Evolutionary conservation across 2,329 filamentous ascomycete species (phyloP).

Genomic region (Monosporascus sp.): DNA sequence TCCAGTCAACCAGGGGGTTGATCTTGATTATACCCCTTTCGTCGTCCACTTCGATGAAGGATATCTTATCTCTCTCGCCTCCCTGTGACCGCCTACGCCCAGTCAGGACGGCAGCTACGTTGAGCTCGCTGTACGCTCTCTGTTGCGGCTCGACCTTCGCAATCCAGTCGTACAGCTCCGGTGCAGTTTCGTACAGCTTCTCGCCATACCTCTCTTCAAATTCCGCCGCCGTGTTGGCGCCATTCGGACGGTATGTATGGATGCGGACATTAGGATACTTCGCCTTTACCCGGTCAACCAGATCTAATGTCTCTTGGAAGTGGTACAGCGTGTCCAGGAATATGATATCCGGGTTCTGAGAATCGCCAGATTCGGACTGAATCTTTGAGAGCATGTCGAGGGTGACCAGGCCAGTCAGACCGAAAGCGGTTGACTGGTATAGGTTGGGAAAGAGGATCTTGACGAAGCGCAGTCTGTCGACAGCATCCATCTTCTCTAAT

Average conservation of each 20-base stretch:
- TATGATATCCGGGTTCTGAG: constrained; percentile 59
- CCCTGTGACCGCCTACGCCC: constrained; percentile 89
- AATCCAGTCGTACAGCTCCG: constrained; percentile 91
- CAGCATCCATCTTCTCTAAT: constrained; percentile 78
- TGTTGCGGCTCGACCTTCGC: constrained; percentile 97
- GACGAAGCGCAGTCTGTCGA: constrained; percentile 91
- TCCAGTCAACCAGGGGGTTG: constrained; percentile 95
- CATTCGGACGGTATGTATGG: constrained; percentile 85
- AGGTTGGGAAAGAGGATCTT: constrained; percentile 85
- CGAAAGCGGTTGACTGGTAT: constrained; percentile 81
- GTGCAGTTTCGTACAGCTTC: constrained; percentile 76
- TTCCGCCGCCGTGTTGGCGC: constrained; percentile 64
- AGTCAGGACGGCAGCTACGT: constrained; percentile 86
- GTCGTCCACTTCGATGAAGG: constrained; percentile 84
- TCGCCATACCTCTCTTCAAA: constrained; percentile 80
- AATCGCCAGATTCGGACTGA: constrained; percentile 55
- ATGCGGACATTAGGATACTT: constrained; percentile 75
- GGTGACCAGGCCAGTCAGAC: constrained; percentile 73
- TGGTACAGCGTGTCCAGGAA: constrained; percentile 84
- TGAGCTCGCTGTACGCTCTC: constrained; percentile 80
- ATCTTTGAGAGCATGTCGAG: constrained; percentile 82
- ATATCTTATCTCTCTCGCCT: constrained; percentile 82
- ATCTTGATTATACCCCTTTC: constrained; percentile 92
- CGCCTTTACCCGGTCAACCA: constrained; percentile 68
- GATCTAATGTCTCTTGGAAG: constrained; percentile 69